Evolutionary conservation across 2,329 filamentous ascomycete genomes (phyloP).

Genomic region (Myriosclerotinia curreyana): DNA sequence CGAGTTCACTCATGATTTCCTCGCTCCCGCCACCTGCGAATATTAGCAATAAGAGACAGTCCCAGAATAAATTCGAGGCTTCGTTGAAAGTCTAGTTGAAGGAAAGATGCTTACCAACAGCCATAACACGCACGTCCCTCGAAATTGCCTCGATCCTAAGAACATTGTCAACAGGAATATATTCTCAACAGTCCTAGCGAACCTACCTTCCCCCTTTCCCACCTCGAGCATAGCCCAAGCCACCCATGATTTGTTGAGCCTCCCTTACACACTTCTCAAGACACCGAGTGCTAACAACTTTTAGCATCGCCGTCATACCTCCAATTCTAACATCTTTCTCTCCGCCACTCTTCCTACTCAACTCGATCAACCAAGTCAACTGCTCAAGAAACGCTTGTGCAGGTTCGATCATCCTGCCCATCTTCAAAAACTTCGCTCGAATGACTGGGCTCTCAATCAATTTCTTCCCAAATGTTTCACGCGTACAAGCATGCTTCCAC

Average conservation of each 20-base stretch:
- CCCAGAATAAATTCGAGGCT: neutral
- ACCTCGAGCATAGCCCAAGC: conserved; percentile 50
- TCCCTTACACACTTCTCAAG: conserved; percentile 53
- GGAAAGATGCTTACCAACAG: conserved; percentile 35
- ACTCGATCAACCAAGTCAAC: conserved; percentile 46
- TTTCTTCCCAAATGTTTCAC: conserved; percentile 58
- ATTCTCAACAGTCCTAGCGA: neutral
- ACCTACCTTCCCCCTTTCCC: conserved; percentile 45
- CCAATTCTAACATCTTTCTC: conserved; percentile 45
- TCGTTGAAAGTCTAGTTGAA: neutral
- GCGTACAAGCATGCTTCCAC: conserved; percentile 49
- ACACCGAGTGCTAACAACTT: conserved; percentile 51
- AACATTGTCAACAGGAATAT: conserved; percentile 1
- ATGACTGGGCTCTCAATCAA: conserved; percentile 59
- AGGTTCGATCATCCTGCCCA: conserved; percentile 58
- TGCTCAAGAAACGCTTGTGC: conserved; percentile 62
- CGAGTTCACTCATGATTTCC: conserved; percentile 39
- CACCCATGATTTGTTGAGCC: conserved; percentile 54
- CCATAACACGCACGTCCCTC: conserved; percentile 50
- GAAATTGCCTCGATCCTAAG: conserved; percentile 51
- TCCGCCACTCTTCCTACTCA: conserved; percentile 26
- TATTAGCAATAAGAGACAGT: conserved; percentile 17
- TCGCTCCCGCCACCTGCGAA: conserved; percentile 38
- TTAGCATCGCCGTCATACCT: conserved; percentile 51
- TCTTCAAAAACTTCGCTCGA: conserved; percentile 56